These are phyloP conservation scores for Cinchona pubescens DNA, from an alignment of 257 asterid species.

Conservation along the genomic window DNA sequence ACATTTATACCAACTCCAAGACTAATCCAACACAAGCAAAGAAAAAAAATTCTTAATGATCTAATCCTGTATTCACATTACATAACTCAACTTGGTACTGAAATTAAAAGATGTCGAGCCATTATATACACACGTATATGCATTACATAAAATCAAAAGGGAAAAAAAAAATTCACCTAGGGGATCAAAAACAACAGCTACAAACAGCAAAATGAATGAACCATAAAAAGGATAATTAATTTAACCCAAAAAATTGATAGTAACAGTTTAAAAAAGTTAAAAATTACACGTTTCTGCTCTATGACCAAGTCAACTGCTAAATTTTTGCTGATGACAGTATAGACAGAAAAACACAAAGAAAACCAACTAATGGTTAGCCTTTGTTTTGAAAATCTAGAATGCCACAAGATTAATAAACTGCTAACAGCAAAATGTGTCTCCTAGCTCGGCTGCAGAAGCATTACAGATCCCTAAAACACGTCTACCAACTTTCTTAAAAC, in stretches of 20 bases:
- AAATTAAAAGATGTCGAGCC: background rate
- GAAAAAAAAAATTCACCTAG: background rate
- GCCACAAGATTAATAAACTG: background rate
- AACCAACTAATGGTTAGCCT: background rate
- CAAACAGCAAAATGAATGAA: background rate
- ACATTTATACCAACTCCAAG: no score
- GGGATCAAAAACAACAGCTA: background rate
- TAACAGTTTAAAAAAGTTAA: background rate
- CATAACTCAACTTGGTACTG: no score
- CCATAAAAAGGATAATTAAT: background rate
- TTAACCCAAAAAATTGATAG: background rate
- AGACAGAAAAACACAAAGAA: background rate
- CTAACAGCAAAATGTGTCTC: background rate
- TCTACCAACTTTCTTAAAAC: background rate
- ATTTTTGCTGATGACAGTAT: background rate
- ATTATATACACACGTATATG: background rate
- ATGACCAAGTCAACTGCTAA: background rate
- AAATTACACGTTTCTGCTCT: background rate
- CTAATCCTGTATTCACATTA: background rate
- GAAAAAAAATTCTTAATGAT: no score
- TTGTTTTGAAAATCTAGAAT: background rate
- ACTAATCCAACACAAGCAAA: no score
- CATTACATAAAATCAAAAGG: no score
- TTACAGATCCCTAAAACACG: background rate
- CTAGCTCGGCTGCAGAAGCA: background rate